Percentiles rank a stretch among this genome's conserved stretches.
phyloP scores from a whole-genome alignment of 2,329 filamentous ascomycete species.

The Tolypocladium tundrense region DNA sequence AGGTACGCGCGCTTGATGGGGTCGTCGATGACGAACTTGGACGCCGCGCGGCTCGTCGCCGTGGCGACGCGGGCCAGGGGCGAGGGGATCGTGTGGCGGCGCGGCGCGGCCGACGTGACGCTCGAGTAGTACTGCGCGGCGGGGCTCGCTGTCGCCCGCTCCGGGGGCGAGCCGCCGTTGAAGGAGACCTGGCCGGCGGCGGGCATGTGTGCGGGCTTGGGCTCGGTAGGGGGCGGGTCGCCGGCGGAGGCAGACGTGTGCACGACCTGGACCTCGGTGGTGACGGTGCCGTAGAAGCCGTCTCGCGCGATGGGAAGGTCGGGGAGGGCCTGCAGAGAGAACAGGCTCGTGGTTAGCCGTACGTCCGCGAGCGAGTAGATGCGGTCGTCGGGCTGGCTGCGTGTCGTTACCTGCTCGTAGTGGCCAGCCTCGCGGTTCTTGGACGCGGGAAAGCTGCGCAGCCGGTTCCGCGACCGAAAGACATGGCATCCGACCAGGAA shows the following conservation, averaged over 20 bases:
- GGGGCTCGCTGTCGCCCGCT: slow-evolving; percentile 8
- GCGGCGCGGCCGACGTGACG: slow-evolving; percentile 14
- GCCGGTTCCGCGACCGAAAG: slow-evolving; percentile 45
- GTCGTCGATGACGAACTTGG: slow-evolving; percentile 31
- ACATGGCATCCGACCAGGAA: slow-evolving; percentile 48
- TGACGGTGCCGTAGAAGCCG: slow-evolving; percentile 38
- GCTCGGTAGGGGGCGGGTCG: slow-evolving; percentile 8
- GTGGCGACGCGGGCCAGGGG: slow-evolving; percentile 7
- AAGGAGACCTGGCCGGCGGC: slow-evolving; percentile 12
- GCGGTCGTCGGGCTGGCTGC: background rate
- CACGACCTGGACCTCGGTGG: slow-evolving; percentile 39
- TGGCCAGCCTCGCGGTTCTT: slow-evolving; percentile 16
- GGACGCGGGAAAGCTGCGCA: slow-evolving; percentile 39
- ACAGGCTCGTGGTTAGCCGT: background rate
- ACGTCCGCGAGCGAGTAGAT: too few species aligned
- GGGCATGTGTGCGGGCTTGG: slow-evolving; percentile 11
- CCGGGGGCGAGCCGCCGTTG: slow-evolving; percentile 6
- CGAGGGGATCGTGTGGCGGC: slow-evolving; percentile 1
- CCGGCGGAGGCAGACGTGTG: slow-evolving; percentile 11
- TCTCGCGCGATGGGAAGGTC: slow-evolving; percentile 3
- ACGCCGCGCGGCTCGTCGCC: slow-evolving; percentile 19
- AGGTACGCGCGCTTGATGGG: slow-evolving; percentile 52
- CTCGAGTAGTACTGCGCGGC: slow-evolving; percentile 23
- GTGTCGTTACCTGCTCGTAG: slow-evolving; percentile 21
- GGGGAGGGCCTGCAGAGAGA: background rate